Evolutionary conservation across 805 yeast genomes (phyloP).

Genomic region (Tetrapisispora iriomotensis): DNA sequence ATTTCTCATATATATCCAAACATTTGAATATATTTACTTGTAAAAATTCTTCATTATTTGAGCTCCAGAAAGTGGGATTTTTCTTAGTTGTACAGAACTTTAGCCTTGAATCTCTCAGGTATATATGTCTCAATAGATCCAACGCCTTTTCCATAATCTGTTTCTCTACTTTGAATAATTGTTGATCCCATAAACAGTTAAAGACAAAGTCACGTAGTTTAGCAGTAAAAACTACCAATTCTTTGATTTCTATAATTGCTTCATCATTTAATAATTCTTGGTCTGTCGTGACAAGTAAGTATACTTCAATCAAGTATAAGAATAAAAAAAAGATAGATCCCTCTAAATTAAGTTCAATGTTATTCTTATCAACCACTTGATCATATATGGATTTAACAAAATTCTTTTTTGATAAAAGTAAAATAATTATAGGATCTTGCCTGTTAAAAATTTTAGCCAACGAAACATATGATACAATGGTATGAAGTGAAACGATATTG

Average conservation of each 20-base stretch:
- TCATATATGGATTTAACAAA: conserved; percentile 9
- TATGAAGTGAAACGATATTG: not conserved
- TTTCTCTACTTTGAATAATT: not conserved
- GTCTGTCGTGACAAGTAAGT: conserved; percentile 23
- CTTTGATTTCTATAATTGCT: conserved; percentile 10
- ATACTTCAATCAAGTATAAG: conserved; percentile 16
- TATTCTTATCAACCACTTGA: not conserved
- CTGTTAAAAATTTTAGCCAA: not conserved
- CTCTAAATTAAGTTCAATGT: not conserved
- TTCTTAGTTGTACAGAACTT: conserved; percentile 14
- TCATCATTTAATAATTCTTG: conserved; percentile 16
- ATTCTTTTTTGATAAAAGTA: conserved; percentile 11
- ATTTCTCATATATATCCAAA: conserved; percentile 19
- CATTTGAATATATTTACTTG: conserved; percentile 15
- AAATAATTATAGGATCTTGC: conserved; percentile 9
- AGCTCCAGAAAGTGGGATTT: conserved; percentile 16
- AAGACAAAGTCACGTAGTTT: conserved; percentile 17
- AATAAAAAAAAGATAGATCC: conserved; percentile 9
- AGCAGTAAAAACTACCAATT: conserved; percentile 11
- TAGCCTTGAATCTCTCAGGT: conserved; percentile 24
- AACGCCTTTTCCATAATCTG: conserved; percentile 8
- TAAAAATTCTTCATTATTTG: conserved; percentile 16
- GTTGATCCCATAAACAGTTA: conserved; percentile 13
- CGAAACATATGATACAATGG: not conserved
- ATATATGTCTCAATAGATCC: conserved; percentile 18